Base-by-base conservation (phyloP, 2,329 filamentous ascomycete genomes). In the Claviceps sp. region DNA sequence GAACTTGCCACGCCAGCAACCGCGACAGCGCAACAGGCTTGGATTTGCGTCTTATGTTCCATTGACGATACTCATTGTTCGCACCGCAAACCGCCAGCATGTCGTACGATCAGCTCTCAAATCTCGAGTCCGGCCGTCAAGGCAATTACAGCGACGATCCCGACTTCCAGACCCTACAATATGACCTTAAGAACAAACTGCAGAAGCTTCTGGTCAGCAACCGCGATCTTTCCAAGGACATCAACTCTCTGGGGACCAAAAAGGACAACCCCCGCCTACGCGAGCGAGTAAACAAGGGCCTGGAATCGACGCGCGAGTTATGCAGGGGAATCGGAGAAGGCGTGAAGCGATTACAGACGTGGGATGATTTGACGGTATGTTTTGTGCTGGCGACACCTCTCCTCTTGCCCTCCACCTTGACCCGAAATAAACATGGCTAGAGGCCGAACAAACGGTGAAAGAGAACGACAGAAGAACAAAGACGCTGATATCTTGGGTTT, bases 271-370 rank as follows among this genome's bases (percentile, higher is more conserved):
- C 93, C 56, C 82, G 90, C 49, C 84, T 95, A 56, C 82, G 91
- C 50, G 93, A 98, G 70, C 78, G 93, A 59, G 88, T 98, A 26
- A 88, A 93, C 65, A 85, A 86, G 61, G 75, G 90, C 9, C 78
- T 96, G 52, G 87, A 95, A 58, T 89, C 95, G 70, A 89, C 89
- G 37, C 83, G 87, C 53, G 79, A 84, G 52, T 80, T 85, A 53
- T 97, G 96, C 75, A 90, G 91, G 68, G 86, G 93, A 52, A 86
- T 95, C 55, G 93, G 88, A 58, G 90, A 97, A 62, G 89, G 89
- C 5, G 77, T 98, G 58, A 97, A 97, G 81, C 89, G 85, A 69
- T 79, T 96, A 47, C 86, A 94, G 66, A 79, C 79, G 42, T 97
- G 80, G 89, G 87, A 82, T 64, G 88, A 91, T 62, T 82, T 88